phyloP scores from a whole-genome alignment of 257 asterid genomes.

The Solanum sparsipilum region DNA sequence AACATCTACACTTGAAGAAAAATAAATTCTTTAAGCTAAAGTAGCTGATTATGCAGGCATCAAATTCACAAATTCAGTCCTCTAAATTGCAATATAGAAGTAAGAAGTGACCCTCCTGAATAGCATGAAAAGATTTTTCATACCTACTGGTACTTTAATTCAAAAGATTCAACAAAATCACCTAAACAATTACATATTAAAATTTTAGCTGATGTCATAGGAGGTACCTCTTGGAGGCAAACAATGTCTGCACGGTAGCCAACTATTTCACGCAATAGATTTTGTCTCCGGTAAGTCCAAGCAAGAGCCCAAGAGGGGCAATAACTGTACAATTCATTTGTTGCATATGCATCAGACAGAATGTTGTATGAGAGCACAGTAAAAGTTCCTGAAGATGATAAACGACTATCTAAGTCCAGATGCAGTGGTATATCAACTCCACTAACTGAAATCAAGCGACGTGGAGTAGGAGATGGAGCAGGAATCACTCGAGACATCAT shows the following conservation, averaged over 20 bases:
- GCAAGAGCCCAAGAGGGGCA: constrained; percentile 99
- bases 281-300: constrained; percentile 95
- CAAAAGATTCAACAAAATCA: background rate
- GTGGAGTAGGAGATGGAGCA: constrained; percentile 94
- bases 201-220: background rate
- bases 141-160: background rate
- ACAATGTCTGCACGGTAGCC: constrained; percentile 86
- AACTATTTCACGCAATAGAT: constrained; percentile 80
- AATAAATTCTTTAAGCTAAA: background rate
- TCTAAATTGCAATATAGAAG: background rate
- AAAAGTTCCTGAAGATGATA: constrained; percentile 60
- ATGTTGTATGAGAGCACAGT: constrained; percentile 95
- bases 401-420: constrained; percentile 46
- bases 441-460: constrained; percentile 60
- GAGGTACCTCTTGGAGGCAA: constrained; percentile 95
- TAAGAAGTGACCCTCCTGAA: background rate
- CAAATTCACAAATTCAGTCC: background rate
- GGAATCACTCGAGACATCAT: constrained; percentile 90
- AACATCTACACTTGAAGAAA: background rate
- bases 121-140: background rate
- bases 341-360: constrained; percentile 60
- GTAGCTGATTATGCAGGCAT: background rate
- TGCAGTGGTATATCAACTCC: constrained; percentile 59
- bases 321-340: constrained; percentile 61
- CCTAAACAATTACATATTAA: background rate